Conservation (phyloP, 1,284 basidiomycete species). For the Hemileia vastatrix region DNA sequence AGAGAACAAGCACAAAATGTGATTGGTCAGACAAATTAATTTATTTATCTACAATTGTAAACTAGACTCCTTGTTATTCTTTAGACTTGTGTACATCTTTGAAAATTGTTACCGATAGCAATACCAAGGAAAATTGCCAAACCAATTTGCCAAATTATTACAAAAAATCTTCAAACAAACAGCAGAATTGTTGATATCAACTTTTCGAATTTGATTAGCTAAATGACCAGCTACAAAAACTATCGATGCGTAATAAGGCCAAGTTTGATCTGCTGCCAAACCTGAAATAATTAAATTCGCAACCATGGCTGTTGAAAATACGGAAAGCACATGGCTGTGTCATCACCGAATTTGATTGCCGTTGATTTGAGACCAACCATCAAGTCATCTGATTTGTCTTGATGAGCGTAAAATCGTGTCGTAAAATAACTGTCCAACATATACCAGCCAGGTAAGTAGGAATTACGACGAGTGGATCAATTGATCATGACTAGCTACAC, state of each 20-base stretch:
- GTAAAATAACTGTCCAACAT: conserved; percentile 90
- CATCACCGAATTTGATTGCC: conserved; percentile 73
- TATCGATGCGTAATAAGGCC: conserved; percentile 67
- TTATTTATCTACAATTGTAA: too few relatives aligned
- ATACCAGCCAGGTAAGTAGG: conserved; percentile 84
- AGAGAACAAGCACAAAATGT: too few relatives aligned
- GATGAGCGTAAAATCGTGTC: conserved; percentile 97
- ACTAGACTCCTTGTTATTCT: too few relatives aligned
- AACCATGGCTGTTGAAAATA: conserved; percentile 64
- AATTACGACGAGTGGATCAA: conserved; percentile 70
- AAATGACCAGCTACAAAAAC: conserved; percentile 67
- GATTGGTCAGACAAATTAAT: too few relatives aligned
- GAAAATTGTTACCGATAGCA: too few relatives aligned
- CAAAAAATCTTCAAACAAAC: conserved; percentile 92
- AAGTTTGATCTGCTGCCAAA: conserved; percentile 61
- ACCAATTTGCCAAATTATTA: too few relatives aligned
- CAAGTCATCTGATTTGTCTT: conserved; percentile 91
- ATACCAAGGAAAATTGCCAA: too few relatives aligned
- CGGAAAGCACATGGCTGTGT: conserved; percentile 64
- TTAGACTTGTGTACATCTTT: too few relatives aligned
- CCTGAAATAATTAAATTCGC: conserved; percentile 66
- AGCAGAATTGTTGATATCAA: conserved; percentile 64
- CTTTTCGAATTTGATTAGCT: conserved; percentile 64
- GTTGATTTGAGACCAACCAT: conserved; percentile 84
- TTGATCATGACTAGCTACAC: conserved; percentile 80